These are phyloP conservation scores for Penicillium sp. DNA, from an alignment of 2,329 filamentous ascomycete genomes.

Conservation along the genomic window DNA sequence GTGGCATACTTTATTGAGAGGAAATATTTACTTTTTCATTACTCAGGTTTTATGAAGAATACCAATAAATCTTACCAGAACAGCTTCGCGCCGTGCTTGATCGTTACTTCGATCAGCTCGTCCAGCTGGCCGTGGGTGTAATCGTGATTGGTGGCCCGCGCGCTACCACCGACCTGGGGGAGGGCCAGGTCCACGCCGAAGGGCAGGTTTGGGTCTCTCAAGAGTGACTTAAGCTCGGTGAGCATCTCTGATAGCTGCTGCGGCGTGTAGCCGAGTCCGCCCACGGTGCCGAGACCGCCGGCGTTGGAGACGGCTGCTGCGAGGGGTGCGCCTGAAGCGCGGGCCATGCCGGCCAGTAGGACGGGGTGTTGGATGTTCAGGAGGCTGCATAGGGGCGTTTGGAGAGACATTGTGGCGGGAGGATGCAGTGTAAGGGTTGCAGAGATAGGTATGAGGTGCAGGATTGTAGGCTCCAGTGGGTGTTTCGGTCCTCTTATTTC, in stretches of 20 bases:
- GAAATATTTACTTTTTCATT: too few relatives aligned
- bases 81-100: slow-evolving; percentile 77
- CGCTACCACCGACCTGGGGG: slow-evolving; percentile 80
- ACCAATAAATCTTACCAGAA: too few relatives aligned
- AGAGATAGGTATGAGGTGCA: background rate
- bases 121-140: slow-evolving; percentile 90
- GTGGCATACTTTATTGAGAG: too few relatives aligned
- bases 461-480: background rate
- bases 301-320: slow-evolving; percentile 88
- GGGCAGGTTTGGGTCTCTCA: slow-evolving; percentile 67
- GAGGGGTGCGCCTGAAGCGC: slow-evolving; percentile 74
- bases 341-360: slow-evolving; percentile 91
- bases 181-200: slow-evolving; percentile 92
- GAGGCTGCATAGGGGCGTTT: slow-evolving; percentile 75
- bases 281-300: slow-evolving; percentile 71
- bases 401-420: slow-evolving; percentile 55
- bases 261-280: slow-evolving; percentile 68
- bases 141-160: slow-evolving; percentile 91
- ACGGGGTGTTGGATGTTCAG: slow-evolving; percentile 86
- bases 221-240: slow-evolving; percentile 77
- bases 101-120: slow-evolving; percentile 82
- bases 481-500: background rate
- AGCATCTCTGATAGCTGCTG: slow-evolving; percentile 78
- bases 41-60: too few relatives aligned
- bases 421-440: background rate